phyloP scores from a whole-genome alignment of 148 eudicot genomes.

The Arctostaphylos glauca region DNA sequence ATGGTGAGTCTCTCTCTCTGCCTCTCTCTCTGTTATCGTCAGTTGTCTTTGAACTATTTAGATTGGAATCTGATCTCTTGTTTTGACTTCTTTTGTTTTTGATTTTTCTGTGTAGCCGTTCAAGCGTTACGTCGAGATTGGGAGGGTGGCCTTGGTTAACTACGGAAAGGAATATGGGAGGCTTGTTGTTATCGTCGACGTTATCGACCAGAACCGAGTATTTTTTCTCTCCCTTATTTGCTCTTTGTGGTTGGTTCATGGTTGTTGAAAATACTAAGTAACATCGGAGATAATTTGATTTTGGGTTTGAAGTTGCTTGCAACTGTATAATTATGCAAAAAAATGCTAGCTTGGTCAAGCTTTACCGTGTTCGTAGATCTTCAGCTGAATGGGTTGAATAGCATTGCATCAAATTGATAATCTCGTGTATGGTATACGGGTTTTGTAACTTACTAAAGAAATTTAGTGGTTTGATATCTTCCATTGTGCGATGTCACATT shows the following conservation, averaged over 20 bases:
- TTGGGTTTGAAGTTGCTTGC: background rate
- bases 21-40: background rate
- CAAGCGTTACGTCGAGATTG: constrained; percentile 34
- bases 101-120: constrained; percentile 40
- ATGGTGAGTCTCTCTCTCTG: constrained; percentile 17
- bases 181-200: constrained; percentile 32
- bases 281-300: background rate
- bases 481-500: background rate
- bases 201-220: constrained; percentile 28
- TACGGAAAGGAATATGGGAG: constrained; percentile 27
- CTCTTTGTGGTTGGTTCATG: background rate
- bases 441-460: background rate
- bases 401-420: too few relatives aligned
- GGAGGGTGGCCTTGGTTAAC: constrained; percentile 27
- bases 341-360: too few relatives aligned
- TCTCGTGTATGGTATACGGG: background rate
- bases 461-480: background rate
- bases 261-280: background rate
- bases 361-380: background rate
- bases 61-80: background rate
- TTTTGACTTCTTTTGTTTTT: background rate
- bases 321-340: background rate
- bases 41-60: background rate
- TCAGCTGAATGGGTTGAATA: background rate
- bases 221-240: background rate